Percentiles rank a stretch among this genome's conserved stretches.
Conservation (phyloP, 2,329 filamentous ascomycete species). For the Pseudocercospora ulei region DNA sequence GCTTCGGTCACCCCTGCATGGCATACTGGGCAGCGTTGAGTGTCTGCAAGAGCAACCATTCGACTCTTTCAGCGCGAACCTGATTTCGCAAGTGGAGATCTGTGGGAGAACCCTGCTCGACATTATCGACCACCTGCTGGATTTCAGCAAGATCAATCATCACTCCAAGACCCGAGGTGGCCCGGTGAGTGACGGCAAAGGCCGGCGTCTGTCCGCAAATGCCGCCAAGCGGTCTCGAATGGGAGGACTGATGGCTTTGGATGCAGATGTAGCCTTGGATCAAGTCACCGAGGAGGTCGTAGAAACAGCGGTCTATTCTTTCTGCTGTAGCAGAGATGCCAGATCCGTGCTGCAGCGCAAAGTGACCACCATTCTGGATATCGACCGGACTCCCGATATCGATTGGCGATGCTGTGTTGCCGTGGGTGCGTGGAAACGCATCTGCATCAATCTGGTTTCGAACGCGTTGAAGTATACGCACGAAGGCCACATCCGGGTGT, state of each 20-base stretch:
- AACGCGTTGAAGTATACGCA: conserved; percentile 44
- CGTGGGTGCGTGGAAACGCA: conserved; percentile 41
- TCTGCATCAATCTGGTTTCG: conserved; percentile 42
- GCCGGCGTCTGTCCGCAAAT: conserved; percentile 9
- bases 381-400: conserved; percentile 31
- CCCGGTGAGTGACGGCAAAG: conserved; percentile 10
- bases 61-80: conserved; percentile 36
- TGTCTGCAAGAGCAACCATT: conserved; percentile 41
- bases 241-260: conserved; percentile 23
- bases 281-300: conserved; percentile 47
- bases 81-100: conserved; percentile 43
- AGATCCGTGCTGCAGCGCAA: conserved; percentile 25
- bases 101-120: conserved; percentile 45
- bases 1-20: conserved; percentile 43
- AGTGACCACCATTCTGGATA: conserved; percentile 43
- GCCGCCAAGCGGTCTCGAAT: conserved; percentile 16
- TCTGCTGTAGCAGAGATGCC: conserved; percentile 25
- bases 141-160: conserved; percentile 42
- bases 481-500: conserved; percentile 37
- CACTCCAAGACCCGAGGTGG: conserved; percentile 18
- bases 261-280: conserved; percentile 37
- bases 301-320: conserved; percentile 43
- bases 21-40: conserved; percentile 44
- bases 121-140: conserved; percentile 40
- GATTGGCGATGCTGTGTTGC: conserved; percentile 41